phyloP scores from a whole-genome alignment of 441 rosid genomes.

The Erysimum cheiri region DNA sequence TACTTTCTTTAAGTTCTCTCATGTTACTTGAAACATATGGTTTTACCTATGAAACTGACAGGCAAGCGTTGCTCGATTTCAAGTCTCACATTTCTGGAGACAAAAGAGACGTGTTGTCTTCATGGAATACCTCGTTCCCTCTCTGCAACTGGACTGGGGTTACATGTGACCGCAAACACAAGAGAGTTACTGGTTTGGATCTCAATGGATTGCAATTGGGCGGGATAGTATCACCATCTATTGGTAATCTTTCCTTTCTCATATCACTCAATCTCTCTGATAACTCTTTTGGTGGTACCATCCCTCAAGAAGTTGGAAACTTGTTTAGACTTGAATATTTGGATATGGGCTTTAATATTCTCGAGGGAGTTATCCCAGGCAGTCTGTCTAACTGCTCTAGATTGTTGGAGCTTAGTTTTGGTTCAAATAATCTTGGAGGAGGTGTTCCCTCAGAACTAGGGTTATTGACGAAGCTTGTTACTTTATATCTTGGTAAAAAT shows the following conservation, averaged over 20 bases:
- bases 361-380: background rate
- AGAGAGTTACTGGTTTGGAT: constrained; percentile 1
- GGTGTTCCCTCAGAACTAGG: background rate
- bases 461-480: background rate
- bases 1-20: background rate
- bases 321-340: constrained; percentile 18
- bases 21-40: background rate
- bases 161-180: background rate
- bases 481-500: background rate
- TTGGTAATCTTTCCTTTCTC: constrained; percentile 27
- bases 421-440: background rate
- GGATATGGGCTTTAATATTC: background rate
- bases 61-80: background rate
- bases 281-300: constrained; percentile 18
- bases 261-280: background rate
- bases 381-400: background rate
- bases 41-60: constrained; percentile 4
- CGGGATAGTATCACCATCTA: constrained; percentile 9
- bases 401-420: background rate
- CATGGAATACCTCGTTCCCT: background rate
- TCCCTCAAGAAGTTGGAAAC: constrained; percentile 15
- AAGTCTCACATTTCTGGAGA: background rate
- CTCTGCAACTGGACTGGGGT: constrained; percentile 15
- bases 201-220: background rate
- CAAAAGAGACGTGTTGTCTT: constrained; percentile 1